Percentiles rank a stretch among this genome's conserved stretches.
Conservation (phyloP, 1,284 basidiomycete species). For the Ustilago vetiveriae region DNA sequence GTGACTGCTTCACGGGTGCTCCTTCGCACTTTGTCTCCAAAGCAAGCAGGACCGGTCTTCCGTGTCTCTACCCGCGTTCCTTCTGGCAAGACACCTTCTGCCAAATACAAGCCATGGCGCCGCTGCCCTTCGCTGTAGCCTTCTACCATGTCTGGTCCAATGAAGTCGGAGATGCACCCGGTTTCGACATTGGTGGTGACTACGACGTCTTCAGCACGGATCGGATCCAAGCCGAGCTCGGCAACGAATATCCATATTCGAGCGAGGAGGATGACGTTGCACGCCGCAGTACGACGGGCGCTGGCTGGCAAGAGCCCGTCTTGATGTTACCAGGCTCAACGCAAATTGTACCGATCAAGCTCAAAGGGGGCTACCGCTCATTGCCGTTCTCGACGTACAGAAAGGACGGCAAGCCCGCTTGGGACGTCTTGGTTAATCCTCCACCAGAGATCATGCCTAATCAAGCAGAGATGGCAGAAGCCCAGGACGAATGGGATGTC, state of each 20-base stretch:
- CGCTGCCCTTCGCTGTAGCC: slow-evolving; percentile 35
- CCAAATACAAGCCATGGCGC: slow-evolving; percentile 6
- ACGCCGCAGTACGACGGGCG: slow-evolving; percentile 27
- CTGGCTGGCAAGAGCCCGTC: slow-evolving; percentile 44
- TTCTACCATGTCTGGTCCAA: slow-evolving; percentile 35
- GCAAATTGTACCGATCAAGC: slow-evolving; percentile 25
- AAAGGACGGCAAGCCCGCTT: slow-evolving; percentile 18
- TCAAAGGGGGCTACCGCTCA: slow-evolving; percentile 29
- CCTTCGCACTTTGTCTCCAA: slow-evolving; percentile 33
- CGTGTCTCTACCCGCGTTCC: slow-evolving; percentile 36
- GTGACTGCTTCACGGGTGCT: slow-evolving; percentile 26
- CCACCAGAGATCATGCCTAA: slow-evolving; percentile 15
- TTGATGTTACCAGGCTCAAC: slow-evolving; percentile 26
- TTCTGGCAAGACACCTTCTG: slow-evolving; percentile 28
- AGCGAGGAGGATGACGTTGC: slow-evolving; percentile 22
- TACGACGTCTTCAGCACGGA: slow-evolving; percentile 26
- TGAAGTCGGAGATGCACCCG: slow-evolving; percentile 30
- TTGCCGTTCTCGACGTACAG: slow-evolving; percentile 25
- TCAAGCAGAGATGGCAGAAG: slow-evolving; percentile 6
- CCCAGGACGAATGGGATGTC: slow-evolving; percentile 41
- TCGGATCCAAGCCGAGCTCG: neutral
- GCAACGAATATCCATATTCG: slow-evolving; percentile 29
- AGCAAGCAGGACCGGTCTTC: slow-evolving; percentile 32
- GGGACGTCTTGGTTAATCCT: slow-evolving; percentile 34
- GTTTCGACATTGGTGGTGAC: slow-evolving; percentile 35